Conservation (phyloP, 352 stramenopile species). For the Phytophthora brassicae region DNA sequence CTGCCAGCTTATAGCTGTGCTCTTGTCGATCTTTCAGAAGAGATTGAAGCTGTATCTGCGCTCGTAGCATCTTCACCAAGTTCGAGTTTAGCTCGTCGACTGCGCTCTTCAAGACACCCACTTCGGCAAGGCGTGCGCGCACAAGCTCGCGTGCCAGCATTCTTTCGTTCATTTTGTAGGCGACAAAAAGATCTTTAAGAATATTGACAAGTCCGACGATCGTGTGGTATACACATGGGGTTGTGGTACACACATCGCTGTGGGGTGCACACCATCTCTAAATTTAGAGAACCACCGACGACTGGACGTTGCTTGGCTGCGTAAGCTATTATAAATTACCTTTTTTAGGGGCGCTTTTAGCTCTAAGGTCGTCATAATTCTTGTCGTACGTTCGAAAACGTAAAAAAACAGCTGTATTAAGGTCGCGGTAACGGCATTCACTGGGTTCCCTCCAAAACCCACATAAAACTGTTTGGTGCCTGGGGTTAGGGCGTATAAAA, state of each 20-base stretch:
- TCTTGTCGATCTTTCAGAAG: slow-evolving; percentile 1
- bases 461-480: no score
- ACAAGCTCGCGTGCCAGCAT: background rate
- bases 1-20: background rate
- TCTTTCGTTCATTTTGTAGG: background rate
- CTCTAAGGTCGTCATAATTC: background rate
- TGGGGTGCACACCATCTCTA: background rate
- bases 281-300: background rate
- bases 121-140: background rate
- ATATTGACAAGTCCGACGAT: background rate
- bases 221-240: background rate
- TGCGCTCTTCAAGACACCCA: background rate
- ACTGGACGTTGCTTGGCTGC: background rate
- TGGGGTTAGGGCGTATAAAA: no score
- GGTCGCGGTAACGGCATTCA: background rate
- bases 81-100: background rate
- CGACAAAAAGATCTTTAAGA: background rate
- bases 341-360: background rate
- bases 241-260: background rate
- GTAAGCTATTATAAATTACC: background rate
- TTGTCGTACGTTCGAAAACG: background rate
- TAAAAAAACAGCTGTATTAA: background rate
- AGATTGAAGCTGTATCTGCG: background rate
- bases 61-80: background rate
- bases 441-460: no score